Base-by-base conservation (phyloP, 306 rosid genomes). In the Sicyos baderoa region DNA sequence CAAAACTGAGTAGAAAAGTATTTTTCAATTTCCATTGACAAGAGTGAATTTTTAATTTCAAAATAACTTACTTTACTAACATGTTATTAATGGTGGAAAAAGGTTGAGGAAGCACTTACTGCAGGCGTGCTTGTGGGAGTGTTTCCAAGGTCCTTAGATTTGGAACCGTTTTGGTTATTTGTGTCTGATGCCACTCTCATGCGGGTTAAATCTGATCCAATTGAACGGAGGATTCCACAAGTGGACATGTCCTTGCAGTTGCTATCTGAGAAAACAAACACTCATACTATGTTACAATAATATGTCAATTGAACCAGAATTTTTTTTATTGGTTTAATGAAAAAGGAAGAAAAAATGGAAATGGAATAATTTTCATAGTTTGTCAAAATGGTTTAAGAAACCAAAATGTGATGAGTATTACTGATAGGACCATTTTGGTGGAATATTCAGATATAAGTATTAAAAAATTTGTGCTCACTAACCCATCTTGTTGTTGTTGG, bases 171-270 rank as follows among this genome's bases (percentile, higher is more conserved):
- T 52, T 80, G 78, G 52, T n/a, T n/a, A n/a, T 75, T 55, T 15
- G 75, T 21, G 10, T 82, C 87, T n/a, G 96, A 79, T 72, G 79
- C 75, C 72, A 93, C 82, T 78, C 64, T 83, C 99, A 90, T 88
- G 71, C 99, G 82, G 15, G 99, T 93, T 70, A 88, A 85, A 75
- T 93, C 99, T 52, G 97, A 93, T 75, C 97, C 96, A 17, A 93
- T 86, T 42, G 96, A 93, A 62, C 79, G 96, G 71, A 93, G 91
- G 74, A 76, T 83, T 16, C 97, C 99, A 45, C 89, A 88, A 14
- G 97, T 93, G 70, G 99, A 93, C 74, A 68, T 76, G 74, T 85
- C 96, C 48, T 68, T 75, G 54, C 63, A 19, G 75, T 80, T 83
- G 73, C 75, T 86, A 42, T 76, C 98, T 86, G 88, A 49, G 74